These are phyloP conservation scores for Trichosporon inkin DNA, from an alignment of 1,284 basidiomycete species.

Conservation along the genomic window DNA sequence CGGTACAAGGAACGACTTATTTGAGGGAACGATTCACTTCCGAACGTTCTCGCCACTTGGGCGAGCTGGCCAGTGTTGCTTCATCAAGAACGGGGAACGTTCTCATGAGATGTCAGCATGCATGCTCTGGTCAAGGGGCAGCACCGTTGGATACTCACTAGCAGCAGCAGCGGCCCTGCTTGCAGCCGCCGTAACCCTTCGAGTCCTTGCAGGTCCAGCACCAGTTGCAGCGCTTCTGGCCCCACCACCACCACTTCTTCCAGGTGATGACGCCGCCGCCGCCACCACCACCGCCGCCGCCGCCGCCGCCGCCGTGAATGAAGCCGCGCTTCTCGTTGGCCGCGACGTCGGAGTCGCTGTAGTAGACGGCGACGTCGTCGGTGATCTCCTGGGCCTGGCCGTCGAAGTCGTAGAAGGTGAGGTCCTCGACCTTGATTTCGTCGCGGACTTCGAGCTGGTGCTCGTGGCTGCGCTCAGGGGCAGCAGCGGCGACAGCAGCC, in stretches of 20 bases:
- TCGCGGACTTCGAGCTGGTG: background rate
- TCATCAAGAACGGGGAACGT: too few relatives aligned
- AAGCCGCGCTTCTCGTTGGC: background rate
- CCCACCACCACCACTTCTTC: background rate
- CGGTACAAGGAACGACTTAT: too few relatives aligned
- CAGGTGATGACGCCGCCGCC: background rate
- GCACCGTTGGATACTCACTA: background rate
- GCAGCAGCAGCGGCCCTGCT: background rate
- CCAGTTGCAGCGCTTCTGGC: background rate
- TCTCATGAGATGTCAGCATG: too few relatives aligned
- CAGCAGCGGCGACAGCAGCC: background rate
- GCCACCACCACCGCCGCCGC: background rate
- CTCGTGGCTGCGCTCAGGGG: background rate
- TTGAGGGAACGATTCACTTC: too few relatives aligned
- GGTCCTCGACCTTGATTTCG: background rate
- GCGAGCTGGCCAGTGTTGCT: too few relatives aligned
- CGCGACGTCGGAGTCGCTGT: background rate
- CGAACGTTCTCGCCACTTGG: too few relatives aligned
- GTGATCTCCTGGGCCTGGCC: background rate
- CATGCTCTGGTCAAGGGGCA: background rate
- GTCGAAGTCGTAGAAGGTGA: slow-evolving; percentile 2
- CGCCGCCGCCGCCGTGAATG: background rate
- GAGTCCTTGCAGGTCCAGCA: background rate
- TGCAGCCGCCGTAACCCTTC: background rate
- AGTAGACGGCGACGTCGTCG: background rate